These are phyloP conservation scores for Xylaria sp. DNA, from an alignment of 2,329 filamentous ascomycete species.

Conservation along the genomic window DNA sequence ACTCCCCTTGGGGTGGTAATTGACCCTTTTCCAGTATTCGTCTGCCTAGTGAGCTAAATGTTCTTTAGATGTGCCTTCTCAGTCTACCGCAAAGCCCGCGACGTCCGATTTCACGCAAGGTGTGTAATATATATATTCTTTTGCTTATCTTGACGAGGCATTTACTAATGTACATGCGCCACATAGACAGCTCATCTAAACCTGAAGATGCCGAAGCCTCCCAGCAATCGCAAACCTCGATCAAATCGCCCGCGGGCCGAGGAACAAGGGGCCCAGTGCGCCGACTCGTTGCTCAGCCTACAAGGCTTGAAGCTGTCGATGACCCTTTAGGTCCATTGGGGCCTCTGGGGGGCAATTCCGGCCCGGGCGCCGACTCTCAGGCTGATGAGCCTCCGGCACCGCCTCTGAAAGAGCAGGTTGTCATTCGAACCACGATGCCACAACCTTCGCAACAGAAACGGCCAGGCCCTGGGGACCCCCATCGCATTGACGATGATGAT, in stretches of 20 bases:
- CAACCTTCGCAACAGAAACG: constrained; percentile 48
- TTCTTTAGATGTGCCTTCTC: constrained; percentile 49
- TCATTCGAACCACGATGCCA: constrained; percentile 64
- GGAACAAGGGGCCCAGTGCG: constrained; percentile 48
- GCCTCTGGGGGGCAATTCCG: constrained; percentile 60
- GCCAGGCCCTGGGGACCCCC: constrained; percentile 58
- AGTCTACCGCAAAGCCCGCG: constrained; percentile 41
- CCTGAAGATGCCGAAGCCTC: constrained; percentile 38
- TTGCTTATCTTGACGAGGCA: not conserved
- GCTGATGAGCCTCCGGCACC: constrained; percentile 68
- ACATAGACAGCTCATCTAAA: constrained; percentile 33
- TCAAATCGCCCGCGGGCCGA: constrained; percentile 38
- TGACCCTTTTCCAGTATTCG: constrained; percentile 16
- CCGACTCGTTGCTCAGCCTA: constrained; percentile 75
- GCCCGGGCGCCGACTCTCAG: constrained; percentile 41
- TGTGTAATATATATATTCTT: constrained; percentile 24
- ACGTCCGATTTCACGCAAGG: constrained; percentile 36
- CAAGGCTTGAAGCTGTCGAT: constrained; percentile 76
- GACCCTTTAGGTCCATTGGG: constrained; percentile 81
- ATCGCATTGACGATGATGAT: constrained; percentile 77
- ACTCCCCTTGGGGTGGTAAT: constrained; percentile 54
- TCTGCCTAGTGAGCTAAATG: constrained; percentile 26
- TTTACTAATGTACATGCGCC: constrained; percentile 22
- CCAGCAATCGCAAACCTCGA: constrained; percentile 40
- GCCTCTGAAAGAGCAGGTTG: constrained; percentile 69